These are phyloP conservation scores for Thraustochytrium striatum DNA, from an alignment of 352 stramenopile genomes.

Conservation along the genomic window DNA sequence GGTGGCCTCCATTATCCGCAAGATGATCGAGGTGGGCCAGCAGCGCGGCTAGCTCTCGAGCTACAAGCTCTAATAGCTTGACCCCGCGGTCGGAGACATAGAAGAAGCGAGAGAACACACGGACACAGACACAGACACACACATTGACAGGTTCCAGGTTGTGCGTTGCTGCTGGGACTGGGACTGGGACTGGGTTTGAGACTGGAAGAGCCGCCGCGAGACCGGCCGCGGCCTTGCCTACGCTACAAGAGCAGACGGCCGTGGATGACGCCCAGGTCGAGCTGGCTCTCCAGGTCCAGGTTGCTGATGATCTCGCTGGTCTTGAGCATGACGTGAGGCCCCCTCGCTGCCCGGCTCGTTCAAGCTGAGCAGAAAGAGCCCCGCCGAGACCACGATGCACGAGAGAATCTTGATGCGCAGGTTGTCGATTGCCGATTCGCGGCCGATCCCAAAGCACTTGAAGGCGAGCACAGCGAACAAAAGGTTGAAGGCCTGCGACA, in stretches of 20 bases:
- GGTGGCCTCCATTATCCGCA: not conserved
- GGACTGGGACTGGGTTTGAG: too few relatives aligned
- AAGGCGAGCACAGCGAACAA: constrained; percentile 33
- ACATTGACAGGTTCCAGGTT: too few relatives aligned
- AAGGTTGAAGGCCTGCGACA: constrained; percentile 45
- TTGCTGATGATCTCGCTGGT: not conserved
- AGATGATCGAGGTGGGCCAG: not conserved
- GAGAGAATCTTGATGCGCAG: constrained; percentile 40
- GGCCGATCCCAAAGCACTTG: constrained; percentile 41
- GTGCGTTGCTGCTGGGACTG: too few relatives aligned
- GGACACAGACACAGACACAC: too few relatives aligned
- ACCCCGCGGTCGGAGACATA: too few relatives aligned
- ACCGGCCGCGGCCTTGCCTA: too few relatives aligned
- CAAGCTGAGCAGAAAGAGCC: constrained; percentile 43
- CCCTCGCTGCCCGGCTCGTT: not conserved
- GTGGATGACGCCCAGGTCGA: not conserved
- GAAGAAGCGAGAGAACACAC: too few relatives aligned
- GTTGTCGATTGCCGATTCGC: constrained; percentile 41
- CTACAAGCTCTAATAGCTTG: too few relatives aligned
- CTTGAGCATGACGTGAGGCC: not conserved
- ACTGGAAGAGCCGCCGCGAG: too few relatives aligned
- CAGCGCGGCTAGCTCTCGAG: too few relatives aligned
- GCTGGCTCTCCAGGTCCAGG: not conserved
- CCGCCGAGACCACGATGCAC: constrained; percentile 32
- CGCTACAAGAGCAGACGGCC: not conserved